These are phyloP conservation scores for Trichoderma parareesei DNA, from an alignment of 495 filamentous ascomycete genomes.

Conservation along the genomic window DNA sequence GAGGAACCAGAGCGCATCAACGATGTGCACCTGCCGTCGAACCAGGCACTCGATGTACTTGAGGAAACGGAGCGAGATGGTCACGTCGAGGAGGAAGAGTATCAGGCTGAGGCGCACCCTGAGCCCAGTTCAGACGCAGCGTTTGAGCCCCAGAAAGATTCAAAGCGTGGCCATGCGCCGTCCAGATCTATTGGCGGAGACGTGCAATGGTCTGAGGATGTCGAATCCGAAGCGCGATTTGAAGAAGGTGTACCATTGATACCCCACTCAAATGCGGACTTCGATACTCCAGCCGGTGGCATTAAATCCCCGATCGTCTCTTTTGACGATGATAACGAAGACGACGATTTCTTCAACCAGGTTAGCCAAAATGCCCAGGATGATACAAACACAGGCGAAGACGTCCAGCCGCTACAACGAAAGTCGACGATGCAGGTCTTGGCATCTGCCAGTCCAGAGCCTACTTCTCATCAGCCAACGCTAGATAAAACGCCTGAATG, in stretches of 20 bases:
- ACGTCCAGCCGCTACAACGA: constrained; percentile 35
- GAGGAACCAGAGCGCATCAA: constrained; percentile 19
- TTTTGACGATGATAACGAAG: constrained; percentile 32
- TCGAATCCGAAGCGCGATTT: constrained; percentile 40
- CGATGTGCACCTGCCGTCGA: constrained; percentile 26
- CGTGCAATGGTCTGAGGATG: constrained; percentile 27
- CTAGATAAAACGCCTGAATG: constrained; percentile 14
- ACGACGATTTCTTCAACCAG: constrained; percentile 45
- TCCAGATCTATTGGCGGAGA: constrained; percentile 23
- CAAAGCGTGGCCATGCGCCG: background rate
- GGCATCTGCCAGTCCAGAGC: constrained; percentile 22
- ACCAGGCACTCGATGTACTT: constrained; percentile 37
- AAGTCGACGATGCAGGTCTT: constrained; percentile 55
- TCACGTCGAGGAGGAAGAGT: constrained; percentile 28
- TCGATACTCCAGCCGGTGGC: constrained; percentile 6
- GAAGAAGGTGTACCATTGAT: constrained; percentile 56
- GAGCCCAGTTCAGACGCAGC: background rate
- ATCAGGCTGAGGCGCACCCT: constrained; percentile 14
- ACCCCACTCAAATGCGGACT: constrained; percentile 20
- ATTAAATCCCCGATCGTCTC: constrained; percentile 23
- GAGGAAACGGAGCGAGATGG: constrained; percentile 23
- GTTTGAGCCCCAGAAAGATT: background rate
- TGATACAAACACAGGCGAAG: constrained; percentile 12
- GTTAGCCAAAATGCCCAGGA: constrained; percentile 20
- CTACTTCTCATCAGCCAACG: constrained; percentile 5